Percentiles rank a stretch among this genome's conserved stretches.
Evolutionary conservation across 768 basidiomycete genomes (phyloP).

Genomic region (Tylopilus vinaceipallidus): DNA sequence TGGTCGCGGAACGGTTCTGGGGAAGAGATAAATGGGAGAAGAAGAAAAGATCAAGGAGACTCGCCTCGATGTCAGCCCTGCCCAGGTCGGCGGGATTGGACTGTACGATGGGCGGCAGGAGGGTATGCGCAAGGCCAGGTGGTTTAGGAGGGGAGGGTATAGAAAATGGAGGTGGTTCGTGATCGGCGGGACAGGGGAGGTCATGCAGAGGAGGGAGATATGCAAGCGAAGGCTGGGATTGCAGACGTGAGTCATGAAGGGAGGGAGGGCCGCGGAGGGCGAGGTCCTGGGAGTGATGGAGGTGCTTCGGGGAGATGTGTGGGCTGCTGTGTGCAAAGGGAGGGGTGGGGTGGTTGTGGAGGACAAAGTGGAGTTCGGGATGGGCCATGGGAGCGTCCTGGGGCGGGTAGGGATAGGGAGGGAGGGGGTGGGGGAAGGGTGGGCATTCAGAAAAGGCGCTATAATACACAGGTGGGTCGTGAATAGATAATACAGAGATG

Average conservation of each 20-base stretch:
- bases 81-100: constrained; percentile 31
- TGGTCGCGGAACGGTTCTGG: constrained; percentile 29
- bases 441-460: constrained; percentile 27
- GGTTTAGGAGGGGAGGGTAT: constrained; percentile 25
- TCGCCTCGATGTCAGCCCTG: constrained; percentile 25
- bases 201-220: constrained; percentile 28
- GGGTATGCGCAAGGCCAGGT: constrained; percentile 26
- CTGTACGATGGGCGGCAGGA: constrained; percentile 34
- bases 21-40: constrained; percentile 10
- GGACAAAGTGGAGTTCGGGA: constrained; percentile 28
- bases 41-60: neutral
- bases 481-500: constrained; percentile 35
- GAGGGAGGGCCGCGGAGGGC: constrained; percentile 15
- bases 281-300: constrained; percentile 26
- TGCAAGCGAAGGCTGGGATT: constrained; percentile 23
- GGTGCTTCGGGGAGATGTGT: constrained; percentile 30
- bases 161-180: constrained; percentile 13
- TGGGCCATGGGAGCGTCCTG: constrained; percentile 28
- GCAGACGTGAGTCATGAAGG: constrained; percentile 28
- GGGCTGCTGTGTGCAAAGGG: constrained; percentile 21
- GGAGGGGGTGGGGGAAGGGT: constrained; percentile 21
- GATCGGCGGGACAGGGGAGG: constrained; percentile 21
- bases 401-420: constrained; percentile 23
- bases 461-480: constrained; percentile 33
- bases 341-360: constrained; percentile 18